Evolutionary conservation across 257 asterid species (phyloP), one percentile per base, ranked within the genome.

Genomic region (Solanum sitiens): DNA sequence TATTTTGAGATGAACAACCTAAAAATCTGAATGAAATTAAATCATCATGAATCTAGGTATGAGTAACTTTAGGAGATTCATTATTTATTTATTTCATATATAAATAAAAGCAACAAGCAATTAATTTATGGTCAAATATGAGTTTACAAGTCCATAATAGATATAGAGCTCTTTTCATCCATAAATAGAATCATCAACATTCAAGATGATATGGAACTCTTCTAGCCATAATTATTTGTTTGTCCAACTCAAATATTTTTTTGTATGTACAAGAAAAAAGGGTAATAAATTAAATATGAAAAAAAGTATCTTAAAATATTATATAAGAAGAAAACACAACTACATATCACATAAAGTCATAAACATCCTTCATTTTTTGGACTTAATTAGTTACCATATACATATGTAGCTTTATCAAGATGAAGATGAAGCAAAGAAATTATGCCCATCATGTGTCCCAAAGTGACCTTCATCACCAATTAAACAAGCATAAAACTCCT

Each of bases 401-500:
- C 42, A 79, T 79, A 79, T 45, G 67, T 27, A 79, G 65, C 25
- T 72, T 27, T 71, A 14, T 87, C 65, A 86, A 74, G 90, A 88
- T 21, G 86, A 21, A 80, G 93, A 88, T 47, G 79, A 15, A 86
- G 87, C 35, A 50, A 86, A 91, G 42, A 92, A 89, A 44, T 89
- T 91, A 71, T 90, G 92, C 8, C 88, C 92, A 73, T 89, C 89
- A 2, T 85, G 44, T 42, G 90, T 84, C 70, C 80, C 90, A 75
- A 91, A 87, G 86, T 89, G 89, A 16, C 88, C 91, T 86, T 89
- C 92, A 21, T 65, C 91, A 27, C 91, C 93, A 30, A 92, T 90
- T 23, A 92, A 87, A 83, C 92, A 87, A 74, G 92, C 90, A 42
- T 92, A 92, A 35, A 89, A 80, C 16, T 90, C 94, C 89, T 88